phyloP scores from a whole-genome alignment of 108 stramenopile species.

The Discostella stelligeroides region DNA sequence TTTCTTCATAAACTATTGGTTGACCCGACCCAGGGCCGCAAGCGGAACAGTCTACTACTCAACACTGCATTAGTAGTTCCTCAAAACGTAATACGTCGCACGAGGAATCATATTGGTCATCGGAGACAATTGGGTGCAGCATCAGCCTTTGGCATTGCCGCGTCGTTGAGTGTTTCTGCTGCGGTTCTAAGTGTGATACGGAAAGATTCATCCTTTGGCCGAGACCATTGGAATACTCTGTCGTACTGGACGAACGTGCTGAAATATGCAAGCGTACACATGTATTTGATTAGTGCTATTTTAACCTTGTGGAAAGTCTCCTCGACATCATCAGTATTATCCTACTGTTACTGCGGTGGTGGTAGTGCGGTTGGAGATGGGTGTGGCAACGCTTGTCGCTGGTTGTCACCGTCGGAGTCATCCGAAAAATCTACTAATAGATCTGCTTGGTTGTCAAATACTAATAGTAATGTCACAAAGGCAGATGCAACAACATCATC shows the following conservation, averaged over 20 bases:
- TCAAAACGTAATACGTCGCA: not conserved
- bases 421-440: no score
- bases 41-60: not conserved
- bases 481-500: not conserved
- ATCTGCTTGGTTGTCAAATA: no score
- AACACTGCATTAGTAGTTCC: not conserved
- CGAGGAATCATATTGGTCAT: not conserved
- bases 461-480: no score
- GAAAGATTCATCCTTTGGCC: no score
- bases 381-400: no score
- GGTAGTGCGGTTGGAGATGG: no score
- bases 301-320: not conserved
- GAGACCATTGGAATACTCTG: no score
- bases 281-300: not conserved
- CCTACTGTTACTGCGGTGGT: no score
- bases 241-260: not conserved
- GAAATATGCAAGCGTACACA: not conserved
- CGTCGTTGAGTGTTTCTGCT: not conserved
- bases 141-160: not conserved
- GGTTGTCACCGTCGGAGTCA: not conserved
- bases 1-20: no score
- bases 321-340: not conserved
- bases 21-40: not conserved
- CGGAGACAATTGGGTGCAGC: not conserved
- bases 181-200: not conserved